phyloP scores from a whole-genome alignment of 768 basidiomycete genomes.

The Ramaria rubella region DNA sequence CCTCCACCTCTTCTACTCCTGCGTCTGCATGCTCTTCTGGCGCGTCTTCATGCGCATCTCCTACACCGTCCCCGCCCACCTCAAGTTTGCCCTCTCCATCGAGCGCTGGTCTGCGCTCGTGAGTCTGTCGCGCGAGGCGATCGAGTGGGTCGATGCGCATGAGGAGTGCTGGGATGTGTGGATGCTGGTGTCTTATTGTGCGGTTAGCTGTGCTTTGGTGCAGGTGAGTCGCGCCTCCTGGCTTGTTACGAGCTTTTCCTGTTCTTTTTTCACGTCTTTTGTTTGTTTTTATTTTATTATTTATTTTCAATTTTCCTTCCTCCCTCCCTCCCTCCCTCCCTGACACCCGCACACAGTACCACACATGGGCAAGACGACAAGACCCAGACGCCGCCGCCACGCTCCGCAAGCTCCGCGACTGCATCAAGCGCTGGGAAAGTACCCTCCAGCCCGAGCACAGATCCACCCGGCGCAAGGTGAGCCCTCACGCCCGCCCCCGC shows the following conservation, averaged over 20 bases:
- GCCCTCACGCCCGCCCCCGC: conserved; percentile 27
- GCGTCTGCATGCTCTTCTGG: conserved; percentile 95
- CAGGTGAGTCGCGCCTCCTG: conserved; percentile 62
- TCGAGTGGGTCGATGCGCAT: conserved; percentile 85
- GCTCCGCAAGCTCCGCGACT: conserved; percentile 75
- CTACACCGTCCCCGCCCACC: conserved; percentile 83
- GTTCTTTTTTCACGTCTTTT: neutral
- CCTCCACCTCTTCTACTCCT: conserved; percentile 81
- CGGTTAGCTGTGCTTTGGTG: conserved; percentile 83
- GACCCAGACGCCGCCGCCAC: conserved; percentile 69
- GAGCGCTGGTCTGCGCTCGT: conserved; percentile 76
- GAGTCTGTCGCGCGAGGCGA: conserved; percentile 65
- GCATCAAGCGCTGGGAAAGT: conserved; percentile 81
- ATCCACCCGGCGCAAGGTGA: conserved; percentile 82
- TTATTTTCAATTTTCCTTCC: neutral
- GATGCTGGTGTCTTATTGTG: conserved; percentile 80
- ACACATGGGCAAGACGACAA: conserved; percentile 83
- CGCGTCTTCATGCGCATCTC: conserved; percentile 98
- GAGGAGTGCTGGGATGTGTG: conserved; percentile 81
- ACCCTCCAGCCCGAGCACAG: conserved; percentile 88
- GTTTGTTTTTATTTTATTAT: neutral
- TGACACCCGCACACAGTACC: too few relatives aligned
- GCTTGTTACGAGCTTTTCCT: neutral
- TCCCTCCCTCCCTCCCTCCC: neutral
- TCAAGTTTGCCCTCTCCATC: conserved; percentile 78